A percentile compares a stretch with the other conserved stretches of the same genome.
Evolutionary conservation across 1,284 basidiomycete species (phyloP).

Genomic region (Ceratorhiza oryzae-sativae): DNA sequence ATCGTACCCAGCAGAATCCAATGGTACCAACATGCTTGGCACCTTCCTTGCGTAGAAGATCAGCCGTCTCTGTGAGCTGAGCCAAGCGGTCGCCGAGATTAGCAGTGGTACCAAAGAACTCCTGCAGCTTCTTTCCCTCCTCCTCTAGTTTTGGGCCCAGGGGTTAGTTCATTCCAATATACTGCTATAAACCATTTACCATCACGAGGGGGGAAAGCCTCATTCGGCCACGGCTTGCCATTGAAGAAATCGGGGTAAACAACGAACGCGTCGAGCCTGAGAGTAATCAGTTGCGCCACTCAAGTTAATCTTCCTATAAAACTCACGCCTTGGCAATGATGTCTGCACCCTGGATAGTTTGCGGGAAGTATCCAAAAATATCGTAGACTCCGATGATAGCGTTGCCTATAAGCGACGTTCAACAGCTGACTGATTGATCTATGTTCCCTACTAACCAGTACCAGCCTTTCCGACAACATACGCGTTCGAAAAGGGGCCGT

Average conservation of each 20-base stretch:
- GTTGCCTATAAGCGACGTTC: slow-evolving; percentile 44
- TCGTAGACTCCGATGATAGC: slow-evolving; percentile 68
- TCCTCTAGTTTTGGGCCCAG: neutral
- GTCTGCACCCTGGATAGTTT: slow-evolving; percentile 69
- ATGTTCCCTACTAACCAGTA: slow-evolving; percentile 47
- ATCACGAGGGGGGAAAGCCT: slow-evolving; percentile 62
- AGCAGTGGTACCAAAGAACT: slow-evolving; percentile 62
- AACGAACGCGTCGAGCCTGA: slow-evolving; percentile 26
- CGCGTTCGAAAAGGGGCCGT: slow-evolving; percentile 53
- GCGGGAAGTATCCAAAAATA: slow-evolving; percentile 64
- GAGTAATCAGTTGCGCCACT: slow-evolving; percentile 57
- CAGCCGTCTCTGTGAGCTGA: slow-evolving; percentile 59
- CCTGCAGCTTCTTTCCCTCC: slow-evolving; percentile 55
- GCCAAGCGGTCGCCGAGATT: slow-evolving; percentile 55
- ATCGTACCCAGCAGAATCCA: slow-evolving; percentile 63
- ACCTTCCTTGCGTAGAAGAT: slow-evolving; percentile 57
- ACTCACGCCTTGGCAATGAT: slow-evolving; percentile 58
- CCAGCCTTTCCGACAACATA: slow-evolving; percentile 62
- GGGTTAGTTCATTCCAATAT: slow-evolving; percentile 25
- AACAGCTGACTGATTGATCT: neutral
- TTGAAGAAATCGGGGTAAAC: slow-evolving; percentile 38
- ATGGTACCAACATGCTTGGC: slow-evolving; percentile 55
- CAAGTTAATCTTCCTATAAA: neutral
- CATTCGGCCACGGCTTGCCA: slow-evolving; percentile 41
- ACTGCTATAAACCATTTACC: slow-evolving; percentile 55